phyloP scores from a whole-genome alignment of 257 asterid species.

The Scutellaria baicalensis region DNA sequence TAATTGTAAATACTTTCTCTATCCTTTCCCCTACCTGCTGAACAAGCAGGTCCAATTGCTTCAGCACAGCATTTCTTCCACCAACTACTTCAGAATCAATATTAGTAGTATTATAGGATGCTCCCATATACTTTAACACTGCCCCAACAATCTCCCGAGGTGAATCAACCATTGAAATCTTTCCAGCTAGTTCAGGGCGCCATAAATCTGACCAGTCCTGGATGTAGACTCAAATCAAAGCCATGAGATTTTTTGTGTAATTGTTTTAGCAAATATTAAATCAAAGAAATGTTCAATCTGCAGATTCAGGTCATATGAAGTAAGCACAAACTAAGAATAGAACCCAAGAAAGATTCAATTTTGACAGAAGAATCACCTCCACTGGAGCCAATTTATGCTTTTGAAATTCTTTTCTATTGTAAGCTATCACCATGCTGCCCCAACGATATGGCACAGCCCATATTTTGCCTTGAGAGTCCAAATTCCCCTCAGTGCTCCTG shows the following conservation, averaged over 20 bases:
- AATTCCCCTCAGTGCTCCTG: conserved; percentile 81
- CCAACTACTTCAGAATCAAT: conserved; percentile 67
- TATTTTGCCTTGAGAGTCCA: conserved; percentile 62
- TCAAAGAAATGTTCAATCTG: background rate
- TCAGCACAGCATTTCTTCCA: conserved; percentile 64
- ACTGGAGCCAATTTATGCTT: conserved; percentile 65
- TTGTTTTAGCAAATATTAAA: background rate
- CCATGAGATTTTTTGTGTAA: background rate
- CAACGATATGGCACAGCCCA: conserved; percentile 96
- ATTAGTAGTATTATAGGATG: conserved; percentile 72
- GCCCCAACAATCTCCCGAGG: conserved; percentile 89
- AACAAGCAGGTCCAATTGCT: conserved; percentile 55
- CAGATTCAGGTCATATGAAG: conserved; percentile 1
- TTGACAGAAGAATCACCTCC: conserved; percentile 38
- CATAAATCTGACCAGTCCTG: conserved; percentile 99
- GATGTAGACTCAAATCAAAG: conserved; percentile 13
- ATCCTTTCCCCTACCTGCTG: conserved; percentile 50
- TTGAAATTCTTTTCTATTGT: conserved; percentile 63
- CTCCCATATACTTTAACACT: conserved; percentile 82
- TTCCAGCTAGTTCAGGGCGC: conserved; percentile 92
- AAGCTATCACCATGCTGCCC: conserved; percentile 96
- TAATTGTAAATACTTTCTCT: background rate
- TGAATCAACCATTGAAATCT: conserved; percentile 88
- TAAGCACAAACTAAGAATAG: background rate
- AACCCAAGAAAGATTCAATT: background rate